These are phyloP conservation scores for Pyrenula aspistea DNA, from an alignment of 495 filamentous ascomycete species.

Conservation along the genomic window DNA sequence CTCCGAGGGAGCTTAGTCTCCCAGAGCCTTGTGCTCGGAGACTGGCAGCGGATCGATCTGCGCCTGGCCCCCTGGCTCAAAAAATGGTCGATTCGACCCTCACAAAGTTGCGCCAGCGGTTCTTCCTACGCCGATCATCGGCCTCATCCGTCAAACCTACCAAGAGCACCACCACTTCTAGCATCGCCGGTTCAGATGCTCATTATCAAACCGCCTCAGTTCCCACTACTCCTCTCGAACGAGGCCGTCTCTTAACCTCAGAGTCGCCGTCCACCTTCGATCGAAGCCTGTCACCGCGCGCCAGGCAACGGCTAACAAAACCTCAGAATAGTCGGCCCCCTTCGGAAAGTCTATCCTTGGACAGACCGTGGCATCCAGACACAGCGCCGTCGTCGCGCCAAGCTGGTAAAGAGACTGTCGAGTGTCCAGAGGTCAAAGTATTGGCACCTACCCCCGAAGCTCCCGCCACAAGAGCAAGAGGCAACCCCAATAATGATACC, in stretches of 20 bases:
- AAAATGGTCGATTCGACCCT: neutral
- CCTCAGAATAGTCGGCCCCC: neutral
- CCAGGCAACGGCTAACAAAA: neutral
- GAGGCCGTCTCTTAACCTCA: neutral
- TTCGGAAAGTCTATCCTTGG: neutral
- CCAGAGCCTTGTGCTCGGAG: neutral
- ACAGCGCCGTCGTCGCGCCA: neutral
- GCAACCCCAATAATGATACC: neutral
- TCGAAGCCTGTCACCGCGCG: neutral
- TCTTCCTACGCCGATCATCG: neutral
- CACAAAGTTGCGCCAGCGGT: neutral
- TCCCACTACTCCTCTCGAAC: neutral
- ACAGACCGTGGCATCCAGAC: neutral
- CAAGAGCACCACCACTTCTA: neutral
- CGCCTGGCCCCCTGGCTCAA: too few species aligned
- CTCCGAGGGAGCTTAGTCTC: neutral
- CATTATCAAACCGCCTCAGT: neutral
- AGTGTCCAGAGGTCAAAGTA: neutral
- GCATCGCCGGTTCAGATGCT: neutral
- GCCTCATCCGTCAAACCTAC: neutral
- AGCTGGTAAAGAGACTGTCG: neutral
- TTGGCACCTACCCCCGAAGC: neutral
- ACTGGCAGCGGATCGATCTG: neutral
- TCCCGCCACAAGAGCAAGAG: neutral
- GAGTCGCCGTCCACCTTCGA: neutral